Evolutionary conservation across 1,284 basidiomycete species (phyloP).

Genomic region (Ganoderma lucidum): DNA sequence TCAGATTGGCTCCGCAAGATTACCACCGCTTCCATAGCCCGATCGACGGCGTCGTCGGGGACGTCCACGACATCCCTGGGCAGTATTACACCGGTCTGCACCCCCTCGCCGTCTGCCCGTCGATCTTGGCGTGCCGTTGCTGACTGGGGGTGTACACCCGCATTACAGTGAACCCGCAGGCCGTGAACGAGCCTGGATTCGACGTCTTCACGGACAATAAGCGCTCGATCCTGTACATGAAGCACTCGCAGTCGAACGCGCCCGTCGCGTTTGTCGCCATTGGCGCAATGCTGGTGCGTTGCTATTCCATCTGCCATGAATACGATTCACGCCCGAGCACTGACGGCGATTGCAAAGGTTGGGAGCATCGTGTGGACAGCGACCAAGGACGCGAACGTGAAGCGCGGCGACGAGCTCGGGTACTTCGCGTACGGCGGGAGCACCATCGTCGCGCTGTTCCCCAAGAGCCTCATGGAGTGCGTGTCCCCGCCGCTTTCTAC

Average conservation of each 20-base stretch:
- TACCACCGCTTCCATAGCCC: constrained; percentile 90
- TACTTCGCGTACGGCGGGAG: constrained; percentile 77
- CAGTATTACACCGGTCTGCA: constrained; percentile 64
- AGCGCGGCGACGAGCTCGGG: constrained; percentile 66
- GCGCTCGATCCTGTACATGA: constrained; percentile 64
- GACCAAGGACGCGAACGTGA: constrained; percentile 47
- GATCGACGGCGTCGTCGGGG: constrained; percentile 63
- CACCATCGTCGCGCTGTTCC: constrained; percentile 74
- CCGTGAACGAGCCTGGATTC: constrained; percentile 74
- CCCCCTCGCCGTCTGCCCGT: not conserved
- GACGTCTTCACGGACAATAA: constrained; percentile 81
- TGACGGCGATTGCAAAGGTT: constrained; percentile 17
- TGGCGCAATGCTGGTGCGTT: constrained; percentile 67
- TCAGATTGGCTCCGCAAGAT: constrained; percentile 79
- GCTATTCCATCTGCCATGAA: not conserved
- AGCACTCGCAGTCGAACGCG: constrained; percentile 52
- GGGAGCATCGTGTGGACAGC: constrained; percentile 38
- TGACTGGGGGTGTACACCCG: not conserved
- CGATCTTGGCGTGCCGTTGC: not conserved
- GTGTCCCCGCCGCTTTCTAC: not conserved
- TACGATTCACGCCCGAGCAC: not conserved
- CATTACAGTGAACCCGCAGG: constrained; percentile 77
- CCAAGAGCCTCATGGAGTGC: constrained; percentile 61
- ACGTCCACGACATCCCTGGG: constrained; percentile 59
- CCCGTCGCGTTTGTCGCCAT: constrained; percentile 67